These are phyloP conservation scores for Eimeria acervulina DNA, from an alignment of 169 alveolate species.

Conservation along the genomic window DNA sequence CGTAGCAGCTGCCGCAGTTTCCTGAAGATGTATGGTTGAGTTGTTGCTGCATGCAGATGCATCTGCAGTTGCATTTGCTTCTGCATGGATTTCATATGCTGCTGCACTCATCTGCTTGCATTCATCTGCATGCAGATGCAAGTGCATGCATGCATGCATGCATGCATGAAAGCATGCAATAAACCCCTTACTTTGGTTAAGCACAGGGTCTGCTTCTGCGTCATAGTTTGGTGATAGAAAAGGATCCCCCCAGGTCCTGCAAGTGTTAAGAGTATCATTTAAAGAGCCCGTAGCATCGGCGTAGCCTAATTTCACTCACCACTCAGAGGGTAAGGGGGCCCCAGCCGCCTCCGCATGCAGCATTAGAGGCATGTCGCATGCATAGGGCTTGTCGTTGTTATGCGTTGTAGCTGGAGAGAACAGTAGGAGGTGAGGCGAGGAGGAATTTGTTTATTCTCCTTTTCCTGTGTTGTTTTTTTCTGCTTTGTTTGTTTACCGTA, in stretches of 20 bases:
- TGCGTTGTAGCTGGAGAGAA: not conserved
- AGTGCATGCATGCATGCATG: no score
- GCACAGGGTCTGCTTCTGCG: constrained; percentile 50
- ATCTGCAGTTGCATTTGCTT: not conserved
- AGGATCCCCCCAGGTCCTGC: constrained; percentile 86
- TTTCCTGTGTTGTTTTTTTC: no score
- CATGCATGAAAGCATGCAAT: no score
- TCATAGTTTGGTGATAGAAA: constrained; percentile 57
- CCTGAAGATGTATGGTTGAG: constrained; percentile 83
- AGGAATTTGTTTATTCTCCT: no score
- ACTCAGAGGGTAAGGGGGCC: constrained; percentile 61
- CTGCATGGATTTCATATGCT: no score
- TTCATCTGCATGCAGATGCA: no score
- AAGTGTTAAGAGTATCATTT: not conserved
- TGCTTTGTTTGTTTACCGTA: not conserved
- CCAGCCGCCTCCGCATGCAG: constrained; percentile 23
- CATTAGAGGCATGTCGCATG: constrained; percentile 25
- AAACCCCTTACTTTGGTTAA: constrained; percentile 66
- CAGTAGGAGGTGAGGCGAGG: not conserved
- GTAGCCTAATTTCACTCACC: constrained; percentile 59
- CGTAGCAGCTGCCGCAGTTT: constrained; percentile 98
- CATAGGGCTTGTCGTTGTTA: not conserved
- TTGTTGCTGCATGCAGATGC: no score
- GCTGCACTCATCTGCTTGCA: no score
- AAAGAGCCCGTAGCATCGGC: no score